Evolutionary conservation across 805 yeast genomes (phyloP).

Genomic region (Pichia exigua): DNA sequence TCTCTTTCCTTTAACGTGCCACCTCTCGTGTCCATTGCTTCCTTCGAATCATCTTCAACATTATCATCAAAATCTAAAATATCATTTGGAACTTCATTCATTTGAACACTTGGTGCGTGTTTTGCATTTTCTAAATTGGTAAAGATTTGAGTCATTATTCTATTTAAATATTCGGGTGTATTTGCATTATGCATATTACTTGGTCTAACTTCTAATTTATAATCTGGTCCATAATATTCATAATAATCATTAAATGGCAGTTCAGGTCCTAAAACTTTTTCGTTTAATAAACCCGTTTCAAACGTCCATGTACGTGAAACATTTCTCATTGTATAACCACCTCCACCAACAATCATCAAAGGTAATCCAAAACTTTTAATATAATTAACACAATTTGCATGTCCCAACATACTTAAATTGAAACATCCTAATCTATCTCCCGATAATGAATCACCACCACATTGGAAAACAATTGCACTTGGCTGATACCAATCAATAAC

Average conservation of each 20-base stretch:
- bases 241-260: constrained; percentile 92
- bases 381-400: constrained; percentile 90
- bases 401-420: constrained; percentile 87
- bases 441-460: constrained; percentile 96
- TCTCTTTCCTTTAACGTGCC: constrained; percentile 86
- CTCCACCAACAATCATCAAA: constrained; percentile 92
- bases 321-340: constrained; percentile 96
- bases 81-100: constrained; percentile 83
- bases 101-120: constrained; percentile 95
- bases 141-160: constrained; percentile 69
- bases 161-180: constrained; percentile 83
- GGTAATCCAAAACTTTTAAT: constrained; percentile 84
- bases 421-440: constrained; percentile 96
- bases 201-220: constrained; percentile 88
- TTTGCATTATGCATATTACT: constrained; percentile 96
- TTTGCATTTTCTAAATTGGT: constrained; percentile 81
- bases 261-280: constrained; percentile 66
- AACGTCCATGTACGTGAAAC: constrained; percentile 94
- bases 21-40: constrained; percentile 81
- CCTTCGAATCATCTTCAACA: constrained; percentile 66
- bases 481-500: constrained; percentile 88
- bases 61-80: constrained; percentile 81
- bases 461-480: constrained; percentile 91
- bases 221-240: constrained; percentile 97
- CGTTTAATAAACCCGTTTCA: constrained; percentile 84